Evolutionary conservation across 257 asterid genomes (phyloP), one percentile per base, ranked within the genome.

Genomic region (Solanum verrucosum): DNA sequence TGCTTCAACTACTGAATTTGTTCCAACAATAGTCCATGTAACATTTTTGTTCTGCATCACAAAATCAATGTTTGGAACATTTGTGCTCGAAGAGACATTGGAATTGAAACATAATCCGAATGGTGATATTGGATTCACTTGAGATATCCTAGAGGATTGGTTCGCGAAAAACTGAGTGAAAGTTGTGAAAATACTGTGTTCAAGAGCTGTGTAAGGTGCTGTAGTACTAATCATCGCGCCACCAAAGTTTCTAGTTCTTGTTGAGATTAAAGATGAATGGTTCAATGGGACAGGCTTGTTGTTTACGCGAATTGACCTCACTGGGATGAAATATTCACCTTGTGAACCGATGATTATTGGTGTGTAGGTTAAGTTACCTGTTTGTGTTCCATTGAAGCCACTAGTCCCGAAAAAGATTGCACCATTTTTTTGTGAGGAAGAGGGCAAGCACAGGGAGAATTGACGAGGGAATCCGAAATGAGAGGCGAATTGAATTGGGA

Each of bases 401-500:
- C 86, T 89, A 82, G 10, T 44, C 4, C 97, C 97, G 0, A 93
- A 91, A 65, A 92, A 91, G 86, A 94, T 84, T 4, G 84, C 90
- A 1, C 97, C 95, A 6, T 74, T 84, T 35, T 27, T 82, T 18
- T 86, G 60, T 23, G 77, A 13, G 10, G 87, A 72, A 16, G 95
- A 87, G 37, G 95, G 52, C 14, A 93, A 49, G 33, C 97, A 94
- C 85, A 92, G 5, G 68, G 93, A 67, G 31, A 93, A 93, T 59
- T 84, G 90, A 6, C 89, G 93, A 12, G 73, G 92, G 34, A 93
- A 87, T 7, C 97, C 95, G 2, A 90, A 92, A 71, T 88, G 91
- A 18, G 95, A 91, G 18, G 95, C 88, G 4, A 94, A 84, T 84
- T 94, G 97, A 33, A 88, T 9, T 5, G 95, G 97, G 12, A 94